Percentiles rank a stretch among this genome's conserved stretches.
Conservation (phyloP, 768 basidiomycete genomes). For the Suillus alpinus region DNA sequence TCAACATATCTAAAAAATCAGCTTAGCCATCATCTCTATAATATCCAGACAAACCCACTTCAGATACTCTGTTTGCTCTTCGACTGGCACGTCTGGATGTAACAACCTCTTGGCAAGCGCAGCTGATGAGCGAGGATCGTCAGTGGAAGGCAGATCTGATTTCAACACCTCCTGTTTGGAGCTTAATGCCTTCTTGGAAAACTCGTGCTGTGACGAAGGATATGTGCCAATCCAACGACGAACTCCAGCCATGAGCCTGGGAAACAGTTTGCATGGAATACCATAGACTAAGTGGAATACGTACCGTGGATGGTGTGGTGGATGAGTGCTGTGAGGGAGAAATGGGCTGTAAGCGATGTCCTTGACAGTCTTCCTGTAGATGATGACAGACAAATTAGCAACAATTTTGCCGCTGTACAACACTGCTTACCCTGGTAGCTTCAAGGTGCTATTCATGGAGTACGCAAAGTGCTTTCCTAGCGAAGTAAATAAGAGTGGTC, state of each 20-base stretch:
- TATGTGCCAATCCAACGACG: slow-evolving; percentile 72
- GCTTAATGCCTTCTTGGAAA: slow-evolving; percentile 36
- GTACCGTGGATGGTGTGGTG: slow-evolving; percentile 36
- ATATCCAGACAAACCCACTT: slow-evolving; percentile 41
- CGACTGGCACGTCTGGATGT: slow-evolving; percentile 58
- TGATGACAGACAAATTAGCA: neutral
- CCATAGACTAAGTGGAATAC: slow-evolving; percentile 22
- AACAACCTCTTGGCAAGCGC: slow-evolving; percentile 55
- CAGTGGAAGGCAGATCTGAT: slow-evolving; percentile 26
- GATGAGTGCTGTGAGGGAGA: slow-evolving; percentile 48
- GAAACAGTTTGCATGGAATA: slow-evolving; percentile 3
- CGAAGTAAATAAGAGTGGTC: slow-evolving; percentile 79
- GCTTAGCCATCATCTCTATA: neutral
- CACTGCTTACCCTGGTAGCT: slow-evolving; percentile 67
- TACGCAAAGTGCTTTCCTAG: slow-evolving; percentile 88
- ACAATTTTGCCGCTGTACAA: neutral
- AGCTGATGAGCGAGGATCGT: slow-evolving; percentile 47
- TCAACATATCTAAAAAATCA: slow-evolving; percentile 59
- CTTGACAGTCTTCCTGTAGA: slow-evolving; percentile 61
- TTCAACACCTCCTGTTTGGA: slow-evolving; percentile 16
- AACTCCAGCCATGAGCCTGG: slow-evolving; percentile 75
- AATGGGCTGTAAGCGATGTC: slow-evolving; percentile 77
- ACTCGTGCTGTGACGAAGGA: slow-evolving; percentile 39
- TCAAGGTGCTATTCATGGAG: slow-evolving; percentile 88
- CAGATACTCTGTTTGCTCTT: slow-evolving; percentile 71